A percentile compares a stretch with the other conserved stretches of the same genome.
Evolutionary conservation across 257 asterid species (phyloP).

Genomic region (Mentha longifolia): DNA sequence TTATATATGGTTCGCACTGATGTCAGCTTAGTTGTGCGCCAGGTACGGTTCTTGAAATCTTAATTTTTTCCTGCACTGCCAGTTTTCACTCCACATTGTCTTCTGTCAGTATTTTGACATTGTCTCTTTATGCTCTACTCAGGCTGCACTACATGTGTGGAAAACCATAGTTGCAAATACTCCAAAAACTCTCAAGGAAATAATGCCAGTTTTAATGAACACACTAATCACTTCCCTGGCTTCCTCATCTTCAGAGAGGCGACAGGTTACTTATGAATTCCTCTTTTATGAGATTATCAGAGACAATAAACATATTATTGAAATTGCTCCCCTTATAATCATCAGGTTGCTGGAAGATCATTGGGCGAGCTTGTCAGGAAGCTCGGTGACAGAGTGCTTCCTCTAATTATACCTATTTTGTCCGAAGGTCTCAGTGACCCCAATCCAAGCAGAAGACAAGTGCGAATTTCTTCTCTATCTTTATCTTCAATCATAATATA

Average conservation of each 20-base stretch:
- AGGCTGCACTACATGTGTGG: slow-evolving; percentile 99
- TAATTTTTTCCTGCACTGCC: no score
- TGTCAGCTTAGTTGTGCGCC: slow-evolving; percentile 94
- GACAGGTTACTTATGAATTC: slow-evolving; percentile 65
- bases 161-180: slow-evolving; percentile 98
- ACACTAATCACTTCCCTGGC: slow-evolving; percentile 93
- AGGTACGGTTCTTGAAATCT: slow-evolving; percentile 57
- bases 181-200: slow-evolving; percentile 96
- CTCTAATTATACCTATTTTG: slow-evolving; percentile 86
- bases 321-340: slow-evolving; percentile 27
- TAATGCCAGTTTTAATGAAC: slow-evolving; percentile 97
- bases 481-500: slow-evolving; percentile 14
- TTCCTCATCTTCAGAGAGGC: slow-evolving; percentile 91
- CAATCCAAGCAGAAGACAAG: slow-evolving; percentile 93
- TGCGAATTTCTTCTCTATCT: slow-evolving; percentile 43
- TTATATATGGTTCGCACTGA: slow-evolving; percentile 98
- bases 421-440: slow-evolving; percentile 82
- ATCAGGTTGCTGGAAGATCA: slow-evolving; percentile 94
- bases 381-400: slow-evolving; percentile 99
- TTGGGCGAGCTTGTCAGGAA: slow-evolving; percentile 99
- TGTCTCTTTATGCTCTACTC: slow-evolving; percentile 34
- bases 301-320: slow-evolving; percentile 22
- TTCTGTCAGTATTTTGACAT: slow-evolving; percentile 23
- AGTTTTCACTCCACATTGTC: slow-evolving; percentile 31
- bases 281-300: slow-evolving; percentile 21